phyloP scores from a whole-genome alignment of 2,329 filamentous ascomycete genomes.

The Zasmidium angulare region DNA sequence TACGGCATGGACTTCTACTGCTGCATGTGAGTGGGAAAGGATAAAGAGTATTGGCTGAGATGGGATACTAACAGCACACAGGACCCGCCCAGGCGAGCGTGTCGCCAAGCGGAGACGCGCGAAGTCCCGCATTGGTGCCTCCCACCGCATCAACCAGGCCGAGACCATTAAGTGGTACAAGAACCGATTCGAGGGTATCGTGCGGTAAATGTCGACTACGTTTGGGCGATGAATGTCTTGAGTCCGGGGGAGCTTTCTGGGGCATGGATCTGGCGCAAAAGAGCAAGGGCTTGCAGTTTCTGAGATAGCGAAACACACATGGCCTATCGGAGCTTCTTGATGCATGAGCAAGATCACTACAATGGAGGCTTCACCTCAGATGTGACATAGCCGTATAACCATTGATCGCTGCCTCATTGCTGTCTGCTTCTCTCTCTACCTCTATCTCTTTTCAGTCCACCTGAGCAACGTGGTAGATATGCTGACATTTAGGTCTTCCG shows the following conservation, averaged over 20 bases:
- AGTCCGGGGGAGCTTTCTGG: conserved; percentile 17
- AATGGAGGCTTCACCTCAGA: conserved; percentile 36
- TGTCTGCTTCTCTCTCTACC: conserved; percentile 8
- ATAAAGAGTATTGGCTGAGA: neutral
- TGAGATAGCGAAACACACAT: conserved; percentile 31
- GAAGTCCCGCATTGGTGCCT: conserved; percentile 81
- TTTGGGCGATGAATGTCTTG: conserved; percentile 11
- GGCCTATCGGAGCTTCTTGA: conserved; percentile 39
- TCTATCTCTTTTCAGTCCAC: neutral
- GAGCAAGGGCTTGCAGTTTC: conserved; percentile 27
- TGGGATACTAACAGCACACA: conserved; percentile 33
- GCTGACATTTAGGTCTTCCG: neutral
- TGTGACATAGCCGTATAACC: conserved; percentile 35
- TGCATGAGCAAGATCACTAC: conserved; percentile 38
- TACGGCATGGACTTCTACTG: conserved; percentile 99
- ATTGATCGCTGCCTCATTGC: conserved; percentile 38
- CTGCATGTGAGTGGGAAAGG: conserved; percentile 70
- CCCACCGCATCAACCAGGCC: conserved; percentile 88
- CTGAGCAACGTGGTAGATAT: neutral
- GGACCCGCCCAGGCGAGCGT: conserved; percentile 96
- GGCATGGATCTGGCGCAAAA: conserved; percentile 26
- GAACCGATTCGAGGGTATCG: conserved; percentile 95
- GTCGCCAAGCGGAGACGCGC: conserved; percentile 91
- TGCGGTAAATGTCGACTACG: conserved; percentile 70
- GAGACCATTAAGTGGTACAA: conserved; percentile 99